Conservation (phyloP, 2,329 filamentous ascomycete species). For the Pestalotiopsis sp. region DNA sequence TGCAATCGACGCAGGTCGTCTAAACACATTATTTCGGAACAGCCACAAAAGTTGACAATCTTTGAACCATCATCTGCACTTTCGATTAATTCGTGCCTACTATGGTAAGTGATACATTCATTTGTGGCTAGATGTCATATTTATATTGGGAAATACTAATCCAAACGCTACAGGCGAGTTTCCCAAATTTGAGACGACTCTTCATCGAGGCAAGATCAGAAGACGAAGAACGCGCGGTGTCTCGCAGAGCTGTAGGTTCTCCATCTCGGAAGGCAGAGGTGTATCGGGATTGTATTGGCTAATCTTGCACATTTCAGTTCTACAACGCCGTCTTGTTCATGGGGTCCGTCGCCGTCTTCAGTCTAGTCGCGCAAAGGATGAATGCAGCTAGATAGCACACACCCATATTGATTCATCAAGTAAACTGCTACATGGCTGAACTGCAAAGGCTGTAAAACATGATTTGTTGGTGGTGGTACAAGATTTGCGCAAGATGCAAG, state of each 20-base stretch:
- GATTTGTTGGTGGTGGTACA: neutral
- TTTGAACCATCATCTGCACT: neutral
- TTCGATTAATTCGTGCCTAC: neutral
- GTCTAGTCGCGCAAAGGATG: slow-evolving; percentile 88
- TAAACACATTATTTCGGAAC: neutral
- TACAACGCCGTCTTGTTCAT: slow-evolving; percentile 98
- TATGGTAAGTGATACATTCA: slow-evolving; percentile 7
- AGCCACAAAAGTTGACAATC: neutral
- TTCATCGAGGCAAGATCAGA: slow-evolving; percentile 95
- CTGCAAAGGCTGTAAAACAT: neutral
- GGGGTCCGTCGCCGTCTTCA: slow-evolving; percentile 93
- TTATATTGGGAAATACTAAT: neutral
- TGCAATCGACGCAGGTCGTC: neutral
- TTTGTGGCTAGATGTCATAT: neutral
- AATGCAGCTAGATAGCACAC: slow-evolving; percentile 45
- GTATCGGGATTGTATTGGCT: neutral
- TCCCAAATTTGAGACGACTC: slow-evolving; percentile 92
- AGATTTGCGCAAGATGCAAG: neutral
- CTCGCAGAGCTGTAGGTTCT: slow-evolving; percentile 78
- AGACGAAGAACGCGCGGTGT: slow-evolving; percentile 92
- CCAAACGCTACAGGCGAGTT: slow-evolving; percentile 59
- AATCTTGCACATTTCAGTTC: slow-evolving; percentile 66
- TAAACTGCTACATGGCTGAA: neutral
- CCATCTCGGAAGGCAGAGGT: neutral
- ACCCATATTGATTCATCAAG: neutral